These are phyloP conservation scores for Populus deltoides DNA, from an alignment of 345 rosid genomes.

Conservation along the genomic window DNA sequence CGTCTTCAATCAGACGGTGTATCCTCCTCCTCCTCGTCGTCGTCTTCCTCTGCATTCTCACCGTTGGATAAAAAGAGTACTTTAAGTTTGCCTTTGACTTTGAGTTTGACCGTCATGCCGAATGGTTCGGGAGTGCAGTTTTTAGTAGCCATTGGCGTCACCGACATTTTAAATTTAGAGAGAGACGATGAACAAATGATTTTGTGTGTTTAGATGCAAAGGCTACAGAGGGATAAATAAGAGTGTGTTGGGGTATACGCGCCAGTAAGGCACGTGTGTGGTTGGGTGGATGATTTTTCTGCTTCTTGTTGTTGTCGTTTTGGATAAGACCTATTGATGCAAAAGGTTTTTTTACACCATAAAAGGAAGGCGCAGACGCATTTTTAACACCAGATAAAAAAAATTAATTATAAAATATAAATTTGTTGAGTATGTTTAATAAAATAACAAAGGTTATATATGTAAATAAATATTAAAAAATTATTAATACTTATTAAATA, in stretches of 20 bases:
- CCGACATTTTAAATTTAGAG: conserved; percentile 17
- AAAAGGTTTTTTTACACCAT: no score
- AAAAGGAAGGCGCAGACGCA: no score
- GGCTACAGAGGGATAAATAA: no score
- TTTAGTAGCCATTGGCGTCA: conserved; percentile 11
- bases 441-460: no score
- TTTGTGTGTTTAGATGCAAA: no score
- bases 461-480: no score
- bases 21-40: conserved; percentile 34
- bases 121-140: conserved; percentile 19
- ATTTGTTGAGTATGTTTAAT: no score
- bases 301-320: background rate
- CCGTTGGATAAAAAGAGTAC: conserved; percentile 22
- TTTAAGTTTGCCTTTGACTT: background rate
- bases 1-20: conserved; percentile 46
- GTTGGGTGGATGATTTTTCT: background rate
- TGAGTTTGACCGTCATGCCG: conserved; percentile 3
- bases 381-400: no score
- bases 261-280: background rate
- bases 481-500: no score
- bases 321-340: background rate
- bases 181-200: background rate
- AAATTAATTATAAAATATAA: no score
- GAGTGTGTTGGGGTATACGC: background rate
- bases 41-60: conserved; percentile 30